Evolutionary conservation across 1,284 basidiomycete species (phyloP).

Genomic region (Veloporphyrellus conicus): DNA sequence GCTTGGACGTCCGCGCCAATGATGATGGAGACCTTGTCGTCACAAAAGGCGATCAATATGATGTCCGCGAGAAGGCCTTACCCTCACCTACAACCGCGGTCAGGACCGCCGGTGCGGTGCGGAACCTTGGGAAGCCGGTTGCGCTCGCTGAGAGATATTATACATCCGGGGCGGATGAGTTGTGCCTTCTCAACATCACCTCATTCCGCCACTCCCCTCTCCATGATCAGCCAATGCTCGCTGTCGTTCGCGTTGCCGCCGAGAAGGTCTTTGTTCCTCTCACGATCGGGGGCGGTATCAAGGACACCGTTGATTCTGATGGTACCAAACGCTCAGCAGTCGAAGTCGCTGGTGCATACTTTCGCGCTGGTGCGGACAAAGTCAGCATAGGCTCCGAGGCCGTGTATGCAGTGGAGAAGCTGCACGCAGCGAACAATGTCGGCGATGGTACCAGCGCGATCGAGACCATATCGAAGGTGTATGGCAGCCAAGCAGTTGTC

Average conservation of each 20-base stretch:
- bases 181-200: conserved; percentile 98
- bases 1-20: conserved; percentile 96
- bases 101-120: conserved; percentile 71
- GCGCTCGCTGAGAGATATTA: conserved; percentile 88
- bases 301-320: conserved; percentile 93
- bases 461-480: conserved; percentile 86
- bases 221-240: conserved; percentile 96
- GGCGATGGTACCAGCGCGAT: conserved; percentile 82
- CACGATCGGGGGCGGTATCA: conserved; percentile 98
- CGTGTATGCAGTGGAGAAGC: conserved; percentile 86
- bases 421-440: conserved; percentile 51
- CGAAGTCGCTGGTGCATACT: conserved; percentile 95
- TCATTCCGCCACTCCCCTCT: conserved; percentile 97
- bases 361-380: conserved; percentile 97
- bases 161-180: conserved; percentile 88
- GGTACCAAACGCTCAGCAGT: conserved; percentile 83
- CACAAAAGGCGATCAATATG: conserved; percentile 99
- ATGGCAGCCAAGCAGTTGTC: conserved; percentile 97
- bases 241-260: conserved; percentile 87
- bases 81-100: conserved; percentile 31
- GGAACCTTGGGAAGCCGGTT: conserved; percentile 98
- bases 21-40: conserved; percentile 97
- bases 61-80: conserved; percentile 81
- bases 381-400: conserved; percentile 96
- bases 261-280: conserved; percentile 95